Percentiles rank a stretch among this genome's conserved stretches.
Evolutionary conservation across 768 basidiomycete genomes (phyloP).

Genomic region (Naganishia kalamii): DNA sequence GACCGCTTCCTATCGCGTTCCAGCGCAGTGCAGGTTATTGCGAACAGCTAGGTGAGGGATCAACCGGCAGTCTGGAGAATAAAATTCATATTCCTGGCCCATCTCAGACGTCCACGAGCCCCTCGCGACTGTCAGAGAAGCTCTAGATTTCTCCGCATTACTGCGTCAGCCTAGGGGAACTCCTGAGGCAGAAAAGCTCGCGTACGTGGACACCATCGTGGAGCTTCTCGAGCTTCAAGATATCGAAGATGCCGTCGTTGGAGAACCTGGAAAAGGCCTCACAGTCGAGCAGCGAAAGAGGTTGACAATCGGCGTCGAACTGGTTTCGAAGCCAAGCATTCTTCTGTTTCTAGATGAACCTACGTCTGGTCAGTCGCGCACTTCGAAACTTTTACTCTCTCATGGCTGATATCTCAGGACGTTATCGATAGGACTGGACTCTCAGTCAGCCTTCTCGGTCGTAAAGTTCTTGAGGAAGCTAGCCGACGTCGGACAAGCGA

Average conservation of each 20-base stretch:
- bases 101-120: conserved; percentile 32
- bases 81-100: not conserved
- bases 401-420: conserved; percentile 10
- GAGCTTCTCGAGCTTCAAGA: conserved; percentile 55
- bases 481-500: conserved; percentile 72
- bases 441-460: conserved; percentile 74
- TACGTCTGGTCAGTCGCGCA: conserved; percentile 55
- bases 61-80: not conserved
- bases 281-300: conserved; percentile 64
- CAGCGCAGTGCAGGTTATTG: conserved; percentile 42
- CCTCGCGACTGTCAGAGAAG: conserved; percentile 43
- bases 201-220: conserved; percentile 44
- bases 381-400: not conserved
- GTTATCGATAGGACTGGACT: conserved; percentile 53
- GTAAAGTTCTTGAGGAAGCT: conserved; percentile 61
- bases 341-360: conserved; percentile 69
- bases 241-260: conserved; percentile 65
- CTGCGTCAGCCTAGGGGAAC: conserved; percentile 41
- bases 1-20: conserved; percentile 39
- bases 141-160: conserved; percentile 42
- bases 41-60: conserved; percentile 28
- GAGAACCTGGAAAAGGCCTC: conserved; percentile 49
- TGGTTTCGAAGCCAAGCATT: conserved; percentile 70
- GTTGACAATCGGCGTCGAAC: conserved; percentile 73
- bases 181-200: conserved; percentile 38